A percentile compares a stretch with the other conserved stretches of the same genome.
phyloP scores from a whole-genome alignment of 805 yeast species.

The Phaffomyces opuntiae region DNA sequence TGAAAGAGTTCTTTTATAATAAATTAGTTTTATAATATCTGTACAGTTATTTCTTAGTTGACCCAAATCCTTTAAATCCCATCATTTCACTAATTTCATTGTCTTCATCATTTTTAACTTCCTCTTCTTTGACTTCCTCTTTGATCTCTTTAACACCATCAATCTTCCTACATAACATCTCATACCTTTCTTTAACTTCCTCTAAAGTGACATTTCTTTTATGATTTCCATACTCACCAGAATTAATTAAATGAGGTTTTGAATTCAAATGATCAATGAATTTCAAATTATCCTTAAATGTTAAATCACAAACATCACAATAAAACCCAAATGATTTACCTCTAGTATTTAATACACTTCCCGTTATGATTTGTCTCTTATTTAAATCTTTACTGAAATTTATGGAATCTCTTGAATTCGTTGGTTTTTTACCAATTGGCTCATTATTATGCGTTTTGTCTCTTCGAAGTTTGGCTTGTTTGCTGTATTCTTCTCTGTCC shows the following conservation, averaged over 20 bases:
- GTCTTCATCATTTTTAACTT: conserved; percentile 11
- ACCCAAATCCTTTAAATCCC: conserved; percentile 57
- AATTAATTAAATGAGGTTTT: conserved; percentile 50
- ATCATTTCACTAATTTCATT: conserved; percentile 33
- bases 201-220: conserved; percentile 40
- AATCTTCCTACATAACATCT: conserved; percentile 20
- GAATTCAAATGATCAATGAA: conserved; percentile 80
- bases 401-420: conserved; percentile 12
- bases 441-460: conserved; percentile 7
- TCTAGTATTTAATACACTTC: conserved; percentile 26
- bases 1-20: background rate
- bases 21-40: background rate
- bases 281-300: conserved; percentile 77
- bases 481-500: conserved; percentile 61
- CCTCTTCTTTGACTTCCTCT: conserved; percentile 22
- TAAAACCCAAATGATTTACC: conserved; percentile 75
- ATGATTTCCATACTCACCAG: conserved; percentile 28
- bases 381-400: conserved; percentile 26
- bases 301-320: conserved; percentile 73
- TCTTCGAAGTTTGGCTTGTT: conserved; percentile 32
- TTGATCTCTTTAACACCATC: conserved; percentile 36
- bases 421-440: conserved; percentile 3
- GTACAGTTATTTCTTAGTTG: conserved; percentile 31
- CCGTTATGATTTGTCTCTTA: conserved; percentile 26
- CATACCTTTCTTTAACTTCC: conserved; percentile 38